phyloP scores from a whole-genome alignment of 2,329 filamentous ascomycete species.

The Uncinocarpus reesii region DNA sequence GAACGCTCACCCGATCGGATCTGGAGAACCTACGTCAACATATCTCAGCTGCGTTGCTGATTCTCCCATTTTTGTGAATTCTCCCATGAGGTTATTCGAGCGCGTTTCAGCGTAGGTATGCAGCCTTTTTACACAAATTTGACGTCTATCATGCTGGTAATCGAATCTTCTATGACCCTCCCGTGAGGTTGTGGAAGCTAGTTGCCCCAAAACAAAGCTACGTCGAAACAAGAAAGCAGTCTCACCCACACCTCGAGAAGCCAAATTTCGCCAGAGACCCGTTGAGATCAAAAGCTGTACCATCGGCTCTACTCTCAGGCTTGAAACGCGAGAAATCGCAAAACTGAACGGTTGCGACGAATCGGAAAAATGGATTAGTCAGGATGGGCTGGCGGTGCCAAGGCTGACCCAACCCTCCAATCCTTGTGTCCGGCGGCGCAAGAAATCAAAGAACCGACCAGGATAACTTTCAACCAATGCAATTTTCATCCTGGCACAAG shows the following conservation, averaged over 20 bases:
- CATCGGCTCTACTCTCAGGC: constrained; percentile 7
- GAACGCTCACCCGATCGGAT: background rate
- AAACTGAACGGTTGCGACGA: no score
- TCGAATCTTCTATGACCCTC: background rate
- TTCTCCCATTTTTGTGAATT: constrained; percentile 29
- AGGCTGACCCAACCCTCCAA: no score
- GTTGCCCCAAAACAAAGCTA: background rate
- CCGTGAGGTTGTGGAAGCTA: background rate
- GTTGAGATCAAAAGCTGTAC: background rate
- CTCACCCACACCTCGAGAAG: background rate
- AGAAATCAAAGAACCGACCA: no score
- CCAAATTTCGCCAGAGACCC: background rate
- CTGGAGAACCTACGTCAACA: constrained; percentile 35
- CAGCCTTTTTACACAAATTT: background rate
- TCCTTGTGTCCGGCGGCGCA: no score
- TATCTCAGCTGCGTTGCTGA: constrained; percentile 33
- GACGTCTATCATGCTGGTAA: constrained; percentile 2
- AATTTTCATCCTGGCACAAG: no score
- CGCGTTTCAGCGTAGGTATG: constrained; percentile 1
- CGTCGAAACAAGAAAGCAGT: background rate
- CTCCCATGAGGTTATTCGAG: background rate
- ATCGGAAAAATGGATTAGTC: no score
- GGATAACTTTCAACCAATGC: no score
- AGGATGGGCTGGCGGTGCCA: no score
- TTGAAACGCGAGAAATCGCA: no score